A percentile compares a stretch with the other conserved stretches of the same genome.
Evolutionary conservation across 257 asterid species (phyloP).

Genomic region (Solanum pennellii): DNA sequence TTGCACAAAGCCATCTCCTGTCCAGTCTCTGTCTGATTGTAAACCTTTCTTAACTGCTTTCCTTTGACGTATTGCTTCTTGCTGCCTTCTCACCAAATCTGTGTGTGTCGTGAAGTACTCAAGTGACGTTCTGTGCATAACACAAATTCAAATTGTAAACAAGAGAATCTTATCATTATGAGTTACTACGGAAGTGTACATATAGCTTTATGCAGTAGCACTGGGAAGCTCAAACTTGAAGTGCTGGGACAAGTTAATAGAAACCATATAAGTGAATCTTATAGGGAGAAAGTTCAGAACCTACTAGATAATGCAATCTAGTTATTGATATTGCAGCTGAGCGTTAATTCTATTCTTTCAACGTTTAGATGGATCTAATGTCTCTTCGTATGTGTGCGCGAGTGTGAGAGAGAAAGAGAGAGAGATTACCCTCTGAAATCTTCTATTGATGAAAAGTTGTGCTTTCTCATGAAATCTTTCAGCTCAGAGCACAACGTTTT

Average conservation of each 20-base stretch:
- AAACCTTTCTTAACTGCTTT: conserved; percentile 74
- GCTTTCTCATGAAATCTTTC: conserved; percentile 70
- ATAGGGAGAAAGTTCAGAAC: background rate
- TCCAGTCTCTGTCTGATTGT: conserved; percentile 91
- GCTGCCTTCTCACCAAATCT: conserved; percentile 68
- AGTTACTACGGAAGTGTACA: background rate
- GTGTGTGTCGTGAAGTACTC: conserved; percentile 76
- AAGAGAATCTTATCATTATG: background rate
- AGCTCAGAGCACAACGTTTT: conserved; percentile 77
- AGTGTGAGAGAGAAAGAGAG: background rate
- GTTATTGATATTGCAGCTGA: background rate
- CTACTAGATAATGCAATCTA: background rate
- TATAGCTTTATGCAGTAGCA: background rate
- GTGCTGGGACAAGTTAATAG: background rate
- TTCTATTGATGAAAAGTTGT: conserved; percentile 61
- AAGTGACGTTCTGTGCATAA: conserved; percentile 45
- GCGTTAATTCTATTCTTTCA: background rate
- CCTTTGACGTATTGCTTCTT: conserved; percentile 69
- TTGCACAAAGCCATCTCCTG: conserved; percentile 90
- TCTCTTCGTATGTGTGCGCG: background rate
- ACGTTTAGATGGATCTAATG: background rate
- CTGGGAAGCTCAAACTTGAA: background rate
- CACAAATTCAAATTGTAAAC: background rate
- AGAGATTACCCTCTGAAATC: conserved; percentile 70
- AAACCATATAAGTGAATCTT: background rate